These are phyloP conservation scores for Boletales sp. DNA, from an alignment of 768 basidiomycete genomes.

Conservation along the genomic window DNA sequence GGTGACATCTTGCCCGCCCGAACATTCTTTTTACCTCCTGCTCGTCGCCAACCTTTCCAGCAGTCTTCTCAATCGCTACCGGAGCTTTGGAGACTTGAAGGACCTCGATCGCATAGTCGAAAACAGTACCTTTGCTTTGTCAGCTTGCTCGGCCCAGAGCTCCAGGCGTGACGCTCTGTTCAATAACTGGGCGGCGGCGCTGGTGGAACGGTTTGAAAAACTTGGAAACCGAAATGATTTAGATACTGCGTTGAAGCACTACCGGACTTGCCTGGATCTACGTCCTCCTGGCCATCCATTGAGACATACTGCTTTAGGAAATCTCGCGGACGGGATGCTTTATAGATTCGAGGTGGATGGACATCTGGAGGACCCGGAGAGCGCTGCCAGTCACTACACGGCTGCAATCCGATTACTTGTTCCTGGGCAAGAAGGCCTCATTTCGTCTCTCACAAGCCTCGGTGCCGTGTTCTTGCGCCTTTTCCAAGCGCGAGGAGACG, in stretches of 20 bases:
- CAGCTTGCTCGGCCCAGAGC: constrained; percentile 1
- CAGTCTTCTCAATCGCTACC: constrained; percentile 18
- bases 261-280: constrained; percentile 16
- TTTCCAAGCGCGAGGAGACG: constrained; percentile 13
- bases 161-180: constrained; percentile 17
- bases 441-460: constrained; percentile 7
- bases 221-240: constrained; percentile 15
- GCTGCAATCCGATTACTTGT: constrained; percentile 16
- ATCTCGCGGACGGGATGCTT: constrained; percentile 21
- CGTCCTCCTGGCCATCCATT: constrained; percentile 19
- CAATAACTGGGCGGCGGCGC: constrained; percentile 18
- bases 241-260: constrained; percentile 12
- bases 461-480: constrained; percentile 4
- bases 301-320: constrained; percentile 9
- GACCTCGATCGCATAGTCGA: constrained; percentile 19
- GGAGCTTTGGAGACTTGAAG: constrained; percentile 13
- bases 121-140: constrained; percentile 6
- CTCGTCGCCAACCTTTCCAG: constrained; percentile 15
- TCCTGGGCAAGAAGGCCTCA: constrained; percentile 12
- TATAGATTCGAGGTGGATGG: constrained; percentile 23
- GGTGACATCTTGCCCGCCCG: constrained; percentile 9
- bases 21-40: constrained; percentile 11
- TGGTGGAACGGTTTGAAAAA: constrained; percentile 14
- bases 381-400: constrained; percentile 3
- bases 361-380: constrained; percentile 23